These are phyloP conservation scores for Begonia loranthoides DNA, from an alignment of 306 rosid species.

Conservation along the genomic window DNA sequence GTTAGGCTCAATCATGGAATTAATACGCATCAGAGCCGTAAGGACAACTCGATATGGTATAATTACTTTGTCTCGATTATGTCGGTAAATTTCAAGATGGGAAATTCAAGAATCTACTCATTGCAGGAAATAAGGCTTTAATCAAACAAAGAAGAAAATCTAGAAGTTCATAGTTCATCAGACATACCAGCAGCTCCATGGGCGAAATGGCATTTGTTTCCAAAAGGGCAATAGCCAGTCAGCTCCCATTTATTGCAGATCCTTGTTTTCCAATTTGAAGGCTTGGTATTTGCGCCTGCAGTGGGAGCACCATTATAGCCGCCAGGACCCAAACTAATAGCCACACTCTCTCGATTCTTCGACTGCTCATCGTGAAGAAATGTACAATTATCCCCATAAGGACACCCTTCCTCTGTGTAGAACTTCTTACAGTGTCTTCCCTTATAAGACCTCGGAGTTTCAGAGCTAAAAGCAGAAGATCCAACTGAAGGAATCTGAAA, in stretches of 20 bases:
- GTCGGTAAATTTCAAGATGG: too few species aligned
- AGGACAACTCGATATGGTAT: too few species aligned
- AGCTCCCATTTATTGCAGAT: constrained; percentile 97
- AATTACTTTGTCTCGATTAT: too few species aligned
- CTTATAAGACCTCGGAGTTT: constrained; percentile 66
- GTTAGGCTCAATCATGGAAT: too few species aligned
- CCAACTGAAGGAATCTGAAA: constrained; percentile 75
- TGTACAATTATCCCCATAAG: constrained; percentile 91
- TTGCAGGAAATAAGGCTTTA: too few species aligned
- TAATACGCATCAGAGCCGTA: too few species aligned
- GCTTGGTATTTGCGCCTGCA: constrained; percentile 36
- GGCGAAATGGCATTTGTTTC: constrained; percentile 96
- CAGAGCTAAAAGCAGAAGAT: constrained; percentile 38
- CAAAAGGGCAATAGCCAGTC: constrained; percentile 98
- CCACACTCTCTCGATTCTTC: constrained; percentile 90
- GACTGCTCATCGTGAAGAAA: constrained; percentile 95
- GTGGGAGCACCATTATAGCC: constrained; percentile 48
- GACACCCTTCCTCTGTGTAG: constrained; percentile 94
- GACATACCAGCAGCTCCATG: constrained; percentile 84
- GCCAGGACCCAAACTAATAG: constrained; percentile 94
- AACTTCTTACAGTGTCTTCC: constrained; percentile 97
- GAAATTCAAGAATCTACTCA: too few species aligned
- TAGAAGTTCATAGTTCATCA: background rate
- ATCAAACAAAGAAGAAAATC: background rate
- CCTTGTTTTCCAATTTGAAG: constrained; percentile 98